A percentile compares a stretch with the other conserved stretches of the same genome.
phyloP scores from a whole-genome alignment of 1,284 basidiomycete species.

The Ceratobasidium theobromae region DNA sequence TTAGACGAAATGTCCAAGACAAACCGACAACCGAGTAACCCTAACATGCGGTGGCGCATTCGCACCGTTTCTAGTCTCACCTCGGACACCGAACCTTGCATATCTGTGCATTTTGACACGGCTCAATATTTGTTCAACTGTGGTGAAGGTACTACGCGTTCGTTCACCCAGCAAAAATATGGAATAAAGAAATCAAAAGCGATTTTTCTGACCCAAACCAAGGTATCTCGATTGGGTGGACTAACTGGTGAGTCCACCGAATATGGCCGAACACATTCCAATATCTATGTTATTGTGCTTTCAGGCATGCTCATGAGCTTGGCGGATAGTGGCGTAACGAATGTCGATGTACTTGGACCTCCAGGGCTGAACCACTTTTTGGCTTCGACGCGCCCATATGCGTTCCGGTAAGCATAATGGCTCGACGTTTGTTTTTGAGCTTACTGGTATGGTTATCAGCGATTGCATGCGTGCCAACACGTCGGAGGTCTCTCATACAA shows the following conservation, averaged over 20 bases:
- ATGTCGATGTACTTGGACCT: conserved; percentile 70
- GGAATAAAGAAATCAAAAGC: conserved; percentile 66
- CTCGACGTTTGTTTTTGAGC: background rate
- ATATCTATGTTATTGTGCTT: conserved; percentile 13
- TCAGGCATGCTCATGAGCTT: conserved; percentile 80
- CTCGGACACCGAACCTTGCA: conserved; percentile 75
- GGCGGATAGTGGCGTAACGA: conserved; percentile 66
- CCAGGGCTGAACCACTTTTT: conserved; percentile 68
- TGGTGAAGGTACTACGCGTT: conserved; percentile 76
- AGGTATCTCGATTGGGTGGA: conserved; percentile 63
- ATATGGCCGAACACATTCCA: background rate
- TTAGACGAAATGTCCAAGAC: too few relatives aligned
- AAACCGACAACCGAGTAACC: background rate
- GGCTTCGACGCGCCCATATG: conserved; percentile 67
- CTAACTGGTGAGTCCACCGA: conserved; percentile 59
- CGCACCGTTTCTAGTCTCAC: conserved; percentile 49
- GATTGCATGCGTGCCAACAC: conserved; percentile 53
- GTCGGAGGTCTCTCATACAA: conserved; percentile 47
- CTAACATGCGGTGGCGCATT: conserved; percentile 44
- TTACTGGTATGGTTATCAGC: conserved; percentile 42
- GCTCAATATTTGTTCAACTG: conserved; percentile 85
- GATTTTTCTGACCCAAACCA: conserved; percentile 71
- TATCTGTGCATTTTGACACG: conserved; percentile 73
- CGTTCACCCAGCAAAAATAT: conserved; percentile 66
- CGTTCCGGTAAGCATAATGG: conserved; percentile 54